These are phyloP conservation scores for Phoma sp. DNA, from an alignment of 2,329 filamentous ascomycete genomes.

Conservation along the genomic window DNA sequence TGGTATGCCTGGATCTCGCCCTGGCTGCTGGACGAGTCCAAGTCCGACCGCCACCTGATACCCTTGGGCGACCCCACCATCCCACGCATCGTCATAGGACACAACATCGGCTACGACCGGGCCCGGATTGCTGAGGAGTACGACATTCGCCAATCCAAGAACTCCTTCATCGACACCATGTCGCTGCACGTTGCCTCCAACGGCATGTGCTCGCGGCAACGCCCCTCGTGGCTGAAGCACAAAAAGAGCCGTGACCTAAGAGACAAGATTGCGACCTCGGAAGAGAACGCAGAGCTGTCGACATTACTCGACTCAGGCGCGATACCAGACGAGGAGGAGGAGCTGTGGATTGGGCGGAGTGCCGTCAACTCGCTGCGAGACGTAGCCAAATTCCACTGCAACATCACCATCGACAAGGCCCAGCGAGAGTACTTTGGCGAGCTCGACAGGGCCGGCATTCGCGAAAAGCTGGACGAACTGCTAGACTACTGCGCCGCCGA, in stretches of 20 bases:
- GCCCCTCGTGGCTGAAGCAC: constrained; percentile 97
- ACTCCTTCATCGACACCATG: constrained; percentile 95
- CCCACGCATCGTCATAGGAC: constrained; percentile 83
- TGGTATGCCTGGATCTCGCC: constrained; percentile 99
- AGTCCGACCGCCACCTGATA: constrained; percentile 80
- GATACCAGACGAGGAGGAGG: constrained; percentile 83
- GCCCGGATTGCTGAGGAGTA: constrained; percentile 92
- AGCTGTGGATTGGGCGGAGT: constrained; percentile 93
- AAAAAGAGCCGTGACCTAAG: constrained; percentile 86
- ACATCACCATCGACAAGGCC: constrained; percentile 89
- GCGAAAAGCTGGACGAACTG: constrained; percentile 78
- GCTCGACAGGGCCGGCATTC: constrained; percentile 74
- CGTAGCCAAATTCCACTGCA: constrained; percentile 95
- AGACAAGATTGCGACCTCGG: constrained; percentile 78
- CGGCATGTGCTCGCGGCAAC: constrained; percentile 96
- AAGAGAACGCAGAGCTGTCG: constrained; percentile 74
- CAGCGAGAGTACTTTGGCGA: constrained; percentile 86
- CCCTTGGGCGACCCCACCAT: constrained; percentile 80
- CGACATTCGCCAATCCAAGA: constrained; percentile 79
- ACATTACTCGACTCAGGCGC: constrained; percentile 72
- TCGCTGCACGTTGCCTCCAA: constrained; percentile 97
- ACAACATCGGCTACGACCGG: constrained; percentile 95
- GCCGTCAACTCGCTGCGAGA: constrained; percentile 95
- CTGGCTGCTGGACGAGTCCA: constrained; percentile 86
- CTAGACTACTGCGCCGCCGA: constrained; percentile 95